Evolutionary conservation across 805 yeast species (phyloP).

Genomic region (Cyberlindnera maritima): DNA sequence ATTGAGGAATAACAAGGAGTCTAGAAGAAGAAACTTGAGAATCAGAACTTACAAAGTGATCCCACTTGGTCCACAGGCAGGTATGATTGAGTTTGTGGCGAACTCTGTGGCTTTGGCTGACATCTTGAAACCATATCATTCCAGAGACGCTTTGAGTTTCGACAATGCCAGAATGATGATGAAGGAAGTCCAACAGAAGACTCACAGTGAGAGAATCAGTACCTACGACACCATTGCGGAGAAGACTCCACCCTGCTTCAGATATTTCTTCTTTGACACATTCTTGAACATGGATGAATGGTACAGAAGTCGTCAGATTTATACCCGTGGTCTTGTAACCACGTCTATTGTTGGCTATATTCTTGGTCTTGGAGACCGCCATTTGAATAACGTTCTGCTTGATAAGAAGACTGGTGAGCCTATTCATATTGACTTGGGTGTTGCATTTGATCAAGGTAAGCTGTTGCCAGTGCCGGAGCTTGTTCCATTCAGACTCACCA

Average conservation of each 20-base stretch:
- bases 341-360: constrained; percentile 85
- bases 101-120: constrained; percentile 72
- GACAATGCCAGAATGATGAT: constrained; percentile 62
- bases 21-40: constrained; percentile 54
- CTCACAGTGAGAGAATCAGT: constrained; percentile 40
- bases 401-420: constrained; percentile 87
- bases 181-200: constrained; percentile 52
- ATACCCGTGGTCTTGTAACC: constrained; percentile 77
- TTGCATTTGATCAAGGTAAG: constrained; percentile 93
- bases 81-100: constrained; percentile 86
- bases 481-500: constrained; percentile 88
- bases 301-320: constrained; percentile 62
- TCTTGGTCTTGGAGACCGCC: constrained; percentile 93
- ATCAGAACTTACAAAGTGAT: constrained; percentile 86
- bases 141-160: constrained; percentile 43
- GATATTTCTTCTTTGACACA: constrained; percentile 65
- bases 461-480: constrained; percentile 83
- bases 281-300: constrained; percentile 70
- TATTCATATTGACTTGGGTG: constrained; percentile 93
- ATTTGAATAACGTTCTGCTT: constrained; percentile 83
- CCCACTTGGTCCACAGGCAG: constrained; percentile 85
- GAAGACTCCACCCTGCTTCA: constrained; percentile 63
- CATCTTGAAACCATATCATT: constrained; percentile 63
- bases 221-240: constrained; percentile 46
- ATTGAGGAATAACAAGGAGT: constrained; percentile 50